phyloP scores from a whole-genome alignment of 1,139 yeast genomes.

The Magnusiomyces sp. region DNA sequence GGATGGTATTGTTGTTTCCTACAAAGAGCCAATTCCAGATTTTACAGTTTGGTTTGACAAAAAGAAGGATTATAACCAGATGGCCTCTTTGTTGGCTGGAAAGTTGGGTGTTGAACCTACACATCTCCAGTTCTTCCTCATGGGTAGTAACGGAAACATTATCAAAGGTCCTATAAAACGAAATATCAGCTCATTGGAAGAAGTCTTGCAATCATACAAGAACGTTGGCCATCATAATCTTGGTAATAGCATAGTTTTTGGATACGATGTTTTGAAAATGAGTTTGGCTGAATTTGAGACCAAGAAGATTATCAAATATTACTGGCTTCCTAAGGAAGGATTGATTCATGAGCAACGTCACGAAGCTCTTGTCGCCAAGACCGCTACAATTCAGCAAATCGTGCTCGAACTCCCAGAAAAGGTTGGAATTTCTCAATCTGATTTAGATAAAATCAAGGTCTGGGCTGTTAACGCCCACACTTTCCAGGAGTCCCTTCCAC shows the following conservation, averaged over 20 bases:
- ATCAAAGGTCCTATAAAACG: conserved; percentile 31
- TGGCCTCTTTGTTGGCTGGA: conserved; percentile 53
- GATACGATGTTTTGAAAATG: conserved; percentile 68
- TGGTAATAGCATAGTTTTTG: conserved; percentile 21
- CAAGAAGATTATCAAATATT: conserved; percentile 49
- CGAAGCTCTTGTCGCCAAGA: conserved; percentile 61
- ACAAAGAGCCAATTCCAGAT: conserved; percentile 33
- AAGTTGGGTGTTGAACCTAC: conserved; percentile 49
- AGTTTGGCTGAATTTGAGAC: conserved; percentile 71
- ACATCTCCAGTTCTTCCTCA: conserved; percentile 50
- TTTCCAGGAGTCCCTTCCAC: conserved; percentile 21
- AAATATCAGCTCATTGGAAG: conserved; percentile 29
- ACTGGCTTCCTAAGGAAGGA: conserved; percentile 30
- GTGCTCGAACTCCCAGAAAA: conserved; percentile 49
- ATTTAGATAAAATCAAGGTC: conserved; percentile 45
- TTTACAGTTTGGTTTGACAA: conserved; percentile 68
- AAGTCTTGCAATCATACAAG: not conserved
- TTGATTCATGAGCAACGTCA: conserved; percentile 45
- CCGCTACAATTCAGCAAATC: conserved; percentile 50
- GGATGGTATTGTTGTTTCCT: conserved; percentile 31
- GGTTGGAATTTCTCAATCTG: conserved; percentile 43
- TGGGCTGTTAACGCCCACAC: conserved; percentile 39
- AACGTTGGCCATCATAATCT: conserved; percentile 21
- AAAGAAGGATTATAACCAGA: conserved; percentile 46
- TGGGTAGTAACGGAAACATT: conserved; percentile 16